Evolutionary conservation across 495 filamentous ascomycete genomes (phyloP).

Genomic region (Neurospora hispaniola): DNA sequence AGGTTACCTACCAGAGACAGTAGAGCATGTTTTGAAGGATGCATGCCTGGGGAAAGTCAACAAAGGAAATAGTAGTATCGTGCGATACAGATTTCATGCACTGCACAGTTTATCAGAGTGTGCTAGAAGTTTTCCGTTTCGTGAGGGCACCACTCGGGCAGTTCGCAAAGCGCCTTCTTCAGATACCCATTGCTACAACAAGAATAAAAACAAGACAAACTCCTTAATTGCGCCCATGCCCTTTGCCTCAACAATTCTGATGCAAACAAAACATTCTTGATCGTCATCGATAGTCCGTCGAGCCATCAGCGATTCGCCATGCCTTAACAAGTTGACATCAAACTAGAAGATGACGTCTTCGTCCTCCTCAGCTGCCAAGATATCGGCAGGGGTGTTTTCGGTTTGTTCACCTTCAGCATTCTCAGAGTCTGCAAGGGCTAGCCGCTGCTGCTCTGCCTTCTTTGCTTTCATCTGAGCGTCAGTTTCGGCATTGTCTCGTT

Average conservation of each 20-base stretch:
- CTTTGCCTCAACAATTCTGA: background rate
- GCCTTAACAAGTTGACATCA: background rate
- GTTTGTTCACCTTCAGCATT: background rate
- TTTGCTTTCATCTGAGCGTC: slow-evolving; percentile 62
- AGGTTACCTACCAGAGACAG: slow-evolving; percentile 90
- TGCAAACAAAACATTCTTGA: slow-evolving; percentile 1
- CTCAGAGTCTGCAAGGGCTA: background rate
- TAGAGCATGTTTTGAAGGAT: slow-evolving; percentile 22
- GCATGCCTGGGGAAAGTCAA: background rate
- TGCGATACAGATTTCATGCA: background rate
- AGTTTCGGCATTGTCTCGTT: slow-evolving; percentile 63
- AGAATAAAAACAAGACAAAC: slow-evolving; percentile 8
- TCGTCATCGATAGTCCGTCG: background rate
- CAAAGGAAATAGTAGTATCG: background rate
- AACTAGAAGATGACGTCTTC: slow-evolving; percentile 88
- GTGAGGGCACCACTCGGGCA: background rate
- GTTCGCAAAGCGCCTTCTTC: background rate
- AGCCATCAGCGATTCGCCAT: background rate
- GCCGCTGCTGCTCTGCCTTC: slow-evolving; percentile 33
- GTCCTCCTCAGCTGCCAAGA: slow-evolving; percentile 80
- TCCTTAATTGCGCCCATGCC: slow-evolving; percentile 16
- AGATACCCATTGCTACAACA: slow-evolving; percentile 14
- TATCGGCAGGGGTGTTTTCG: slow-evolving; percentile 38
- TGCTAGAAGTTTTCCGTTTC: background rate
- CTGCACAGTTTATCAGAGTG: background rate